A percentile compares a stretch with the other conserved stretches of the same genome.
These are phyloP conservation scores for Picea sitchensis DNA, from an alignment of 75 land plant species.

Conservation along the genomic window DNA sequence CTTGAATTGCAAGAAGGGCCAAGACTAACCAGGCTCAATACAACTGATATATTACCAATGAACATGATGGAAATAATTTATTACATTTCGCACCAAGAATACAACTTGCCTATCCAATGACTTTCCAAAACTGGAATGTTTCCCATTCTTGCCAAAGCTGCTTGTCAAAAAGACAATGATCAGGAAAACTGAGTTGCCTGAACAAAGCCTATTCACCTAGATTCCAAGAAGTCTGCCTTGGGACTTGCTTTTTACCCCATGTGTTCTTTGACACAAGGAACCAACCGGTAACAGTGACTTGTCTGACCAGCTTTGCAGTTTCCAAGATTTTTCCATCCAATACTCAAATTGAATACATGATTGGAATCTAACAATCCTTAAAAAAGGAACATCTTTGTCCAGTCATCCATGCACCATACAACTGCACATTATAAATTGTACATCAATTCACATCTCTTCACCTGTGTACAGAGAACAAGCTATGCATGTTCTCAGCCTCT, in stretches of 20 bases:
- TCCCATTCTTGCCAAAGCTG: neutral
- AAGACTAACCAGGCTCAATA: neutral
- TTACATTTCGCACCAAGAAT: slow-evolving; percentile 11
- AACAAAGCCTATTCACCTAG: neutral
- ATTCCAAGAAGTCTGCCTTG: neutral
- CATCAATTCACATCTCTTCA: neutral
- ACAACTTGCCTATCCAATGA: slow-evolving; percentile 5
- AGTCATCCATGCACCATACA: neutral
- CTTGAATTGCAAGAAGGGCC: neutral
- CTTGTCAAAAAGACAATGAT: neutral
- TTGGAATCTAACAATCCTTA: neutral
- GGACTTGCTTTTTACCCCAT: neutral
- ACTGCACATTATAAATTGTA: slow-evolving; percentile 3
- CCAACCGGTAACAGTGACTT: neutral
- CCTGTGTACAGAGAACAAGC: neutral
- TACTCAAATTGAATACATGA: neutral
- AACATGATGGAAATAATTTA: slow-evolving; percentile 11
- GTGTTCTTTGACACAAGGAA: neutral
- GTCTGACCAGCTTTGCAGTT: slow-evolving; percentile 7
- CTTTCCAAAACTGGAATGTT: slow-evolving; percentile 6
- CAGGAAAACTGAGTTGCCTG: neutral
- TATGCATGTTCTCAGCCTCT: neutral
- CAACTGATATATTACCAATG: neutral
- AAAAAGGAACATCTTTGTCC: neutral
- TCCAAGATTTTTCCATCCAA: neutral